phyloP scores from a whole-genome alignment of 2,329 filamentous ascomycete species.

The Neopestalotiopsis sp. region DNA sequence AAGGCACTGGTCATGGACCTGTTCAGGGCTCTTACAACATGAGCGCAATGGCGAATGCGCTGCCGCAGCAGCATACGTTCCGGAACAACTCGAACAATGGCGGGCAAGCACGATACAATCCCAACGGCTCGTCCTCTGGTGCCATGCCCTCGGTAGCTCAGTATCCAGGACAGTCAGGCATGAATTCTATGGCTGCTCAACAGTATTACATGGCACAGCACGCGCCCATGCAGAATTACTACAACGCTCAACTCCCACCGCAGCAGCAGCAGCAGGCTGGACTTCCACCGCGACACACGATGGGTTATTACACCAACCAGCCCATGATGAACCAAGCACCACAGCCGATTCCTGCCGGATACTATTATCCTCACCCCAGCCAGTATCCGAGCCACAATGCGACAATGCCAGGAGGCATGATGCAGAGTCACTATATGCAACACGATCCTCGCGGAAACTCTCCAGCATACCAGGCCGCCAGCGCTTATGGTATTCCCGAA shows the following conservation, averaged over 20 bases:
- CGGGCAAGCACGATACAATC: constrained; percentile 37
- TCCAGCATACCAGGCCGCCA: constrained; percentile 23
- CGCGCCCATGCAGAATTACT: constrained; percentile 49
- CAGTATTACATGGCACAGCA: constrained; percentile 55
- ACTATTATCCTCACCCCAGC: constrained; percentile 49
- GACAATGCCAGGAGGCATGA: constrained; percentile 37
- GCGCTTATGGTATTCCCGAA: constrained; percentile 24
- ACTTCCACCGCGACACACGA: constrained; percentile 42
- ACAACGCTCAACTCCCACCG: constrained; percentile 44
- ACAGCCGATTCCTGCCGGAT: constrained; percentile 38
- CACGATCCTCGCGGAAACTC: constrained; percentile 24
- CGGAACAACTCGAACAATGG: constrained; percentile 43
- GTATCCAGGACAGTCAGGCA: constrained; percentile 42
- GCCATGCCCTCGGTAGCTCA: constrained; percentile 47
- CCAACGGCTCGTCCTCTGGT: constrained; percentile 37
- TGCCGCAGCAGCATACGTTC: constrained; percentile 47
- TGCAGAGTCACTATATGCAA: constrained; percentile 41
- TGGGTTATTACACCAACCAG: constrained; percentile 50
- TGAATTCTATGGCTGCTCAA: constrained; percentile 44
- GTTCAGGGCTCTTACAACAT: constrained; percentile 55
- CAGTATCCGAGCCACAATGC: constrained; percentile 42
- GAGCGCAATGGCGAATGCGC: constrained; percentile 47
- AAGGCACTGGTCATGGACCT: constrained; percentile 35
- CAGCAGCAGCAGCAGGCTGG: constrained; percentile 39
- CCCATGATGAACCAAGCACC: constrained; percentile 48